Evolutionary conservation across 2,329 filamentous ascomycete species (phyloP), one percentile per base, ranked within the genome.

Genomic region (Neopestalotiopsis rosae): DNA sequence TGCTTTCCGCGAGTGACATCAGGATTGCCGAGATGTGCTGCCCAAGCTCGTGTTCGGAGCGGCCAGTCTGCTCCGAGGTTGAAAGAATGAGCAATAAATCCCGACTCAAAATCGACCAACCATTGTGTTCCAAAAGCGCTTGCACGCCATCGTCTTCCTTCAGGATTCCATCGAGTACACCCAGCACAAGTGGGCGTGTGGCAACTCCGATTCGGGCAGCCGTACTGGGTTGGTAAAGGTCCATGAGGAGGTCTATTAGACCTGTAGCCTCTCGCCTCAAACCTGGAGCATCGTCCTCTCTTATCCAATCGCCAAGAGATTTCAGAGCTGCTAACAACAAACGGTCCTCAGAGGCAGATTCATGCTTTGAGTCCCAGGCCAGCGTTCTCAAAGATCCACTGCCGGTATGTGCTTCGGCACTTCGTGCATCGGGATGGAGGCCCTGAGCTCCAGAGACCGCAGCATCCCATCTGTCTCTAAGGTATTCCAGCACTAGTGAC

Each of bases 391-490:
- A 80, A 17, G 79, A 82, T 1, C 86, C 86, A 13, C 80, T 80
- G 14, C 79, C 79, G 1, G 84, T 85, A 52, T 85, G 79, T 14
- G 84, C 78, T 2, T 79, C 79, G 13, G 80, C 81, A 1, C 75
- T 70, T 42, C 88, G 85, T 5, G 88, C 88, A 10, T 87, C 85
- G 1, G 86, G 87, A 73, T 92, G 88, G 6, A 92, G 76, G 2
- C 89, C 89, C 76, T 87, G 84, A 6, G 88, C 87, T 12, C 89
- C 90, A 3, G 89, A 87, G n/a, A 88, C 81, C 1, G 88, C 87
- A 4, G 88, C 88, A 74, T 93, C 91, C 88, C 89, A 92, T n/a
- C 90, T 82, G 74, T 93, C 91, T 56, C 90, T 86, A 1, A 93
- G 83, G 76, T 90, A 91, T 78, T 92, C 91, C 69, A 90, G 85